Conservation (phyloP, 164 flowering plant species). For the Vitis amurensis region DNA sequence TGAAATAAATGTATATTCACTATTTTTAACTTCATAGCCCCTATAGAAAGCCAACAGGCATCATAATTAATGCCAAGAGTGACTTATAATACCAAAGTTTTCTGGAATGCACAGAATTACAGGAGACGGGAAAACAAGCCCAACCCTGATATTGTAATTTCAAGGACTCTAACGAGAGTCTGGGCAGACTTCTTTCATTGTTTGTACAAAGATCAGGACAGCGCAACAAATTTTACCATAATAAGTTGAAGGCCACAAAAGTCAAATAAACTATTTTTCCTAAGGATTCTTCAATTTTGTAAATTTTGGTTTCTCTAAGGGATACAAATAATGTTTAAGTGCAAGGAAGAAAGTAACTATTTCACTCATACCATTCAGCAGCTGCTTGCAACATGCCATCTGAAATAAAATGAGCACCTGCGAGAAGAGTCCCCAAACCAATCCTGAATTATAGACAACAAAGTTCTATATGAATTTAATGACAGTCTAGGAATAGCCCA, state of each 20-base stretch:
- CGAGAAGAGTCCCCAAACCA: constrained; percentile 88
- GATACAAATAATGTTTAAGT: background rate
- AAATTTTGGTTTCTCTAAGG: no score
- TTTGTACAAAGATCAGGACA: no score
- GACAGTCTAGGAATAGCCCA: background rate
- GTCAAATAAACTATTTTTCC: no score
- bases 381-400: constrained; percentile 98
- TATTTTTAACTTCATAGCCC: background rate
- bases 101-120: background rate
- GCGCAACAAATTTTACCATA: no score
- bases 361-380: constrained; percentile 71
- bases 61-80: background rate
- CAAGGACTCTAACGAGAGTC: background rate
- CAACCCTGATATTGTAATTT: background rate
- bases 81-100: background rate
- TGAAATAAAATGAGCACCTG: constrained; percentile 81
- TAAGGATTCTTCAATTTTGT: no score
- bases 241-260: background rate
- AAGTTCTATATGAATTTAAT: background rate
- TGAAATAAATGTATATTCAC: background rate
- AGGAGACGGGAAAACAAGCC: background rate
- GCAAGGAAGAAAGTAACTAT: background rate
- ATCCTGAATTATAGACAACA: constrained; percentile 52
- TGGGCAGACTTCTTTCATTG: no score
- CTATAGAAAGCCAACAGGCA: background rate